Percentiles rank a stretch among this genome's conserved stretches.
phyloP scores from a whole-genome alignment of 345 rosid genomes.

The Bretschneidera sinensis region DNA sequence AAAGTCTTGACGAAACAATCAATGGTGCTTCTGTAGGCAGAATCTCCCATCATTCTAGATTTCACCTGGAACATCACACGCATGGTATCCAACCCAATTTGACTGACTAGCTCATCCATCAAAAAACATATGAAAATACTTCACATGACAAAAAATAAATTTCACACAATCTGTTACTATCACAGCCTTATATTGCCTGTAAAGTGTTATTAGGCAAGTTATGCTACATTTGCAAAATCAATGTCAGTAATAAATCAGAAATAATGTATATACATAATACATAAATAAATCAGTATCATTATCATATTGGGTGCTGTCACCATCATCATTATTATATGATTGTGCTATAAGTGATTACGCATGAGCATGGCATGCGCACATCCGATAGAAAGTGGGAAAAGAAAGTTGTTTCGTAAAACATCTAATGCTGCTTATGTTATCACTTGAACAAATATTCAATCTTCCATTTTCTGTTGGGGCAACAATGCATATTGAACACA shows the following conservation, averaged over 20 bases:
- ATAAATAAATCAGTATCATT: too few relatives aligned
- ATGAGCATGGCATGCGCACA: too few relatives aligned
- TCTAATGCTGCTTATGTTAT: not conserved
- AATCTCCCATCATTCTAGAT: constrained; percentile 99
- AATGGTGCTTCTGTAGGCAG: constrained; percentile 75
- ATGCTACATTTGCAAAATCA: too few relatives aligned
- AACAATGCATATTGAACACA: not conserved
- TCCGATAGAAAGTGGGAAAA: too few relatives aligned
- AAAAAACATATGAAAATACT: not conserved
- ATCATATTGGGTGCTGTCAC: too few relatives aligned
- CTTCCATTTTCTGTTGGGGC: not conserved
- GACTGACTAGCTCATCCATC: not conserved
- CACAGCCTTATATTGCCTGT: not conserved
- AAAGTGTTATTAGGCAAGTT: too few relatives aligned
- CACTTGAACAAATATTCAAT: not conserved
- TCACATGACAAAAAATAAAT: too few relatives aligned
- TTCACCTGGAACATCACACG: constrained; percentile 61
- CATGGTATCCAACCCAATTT: constrained; percentile 1
- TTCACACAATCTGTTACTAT: not conserved
- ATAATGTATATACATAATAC: too few relatives aligned
- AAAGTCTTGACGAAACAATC: constrained; percentile 90
- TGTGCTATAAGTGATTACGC: too few relatives aligned
- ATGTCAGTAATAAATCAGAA: too few relatives aligned
- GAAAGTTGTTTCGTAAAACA: too few relatives aligned
- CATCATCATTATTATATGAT: too few relatives aligned